Evolutionary conservation across 345 rosid species (phyloP), one percentile per base, ranked within the genome.

Genomic region (Theobroma cacao): DNA sequence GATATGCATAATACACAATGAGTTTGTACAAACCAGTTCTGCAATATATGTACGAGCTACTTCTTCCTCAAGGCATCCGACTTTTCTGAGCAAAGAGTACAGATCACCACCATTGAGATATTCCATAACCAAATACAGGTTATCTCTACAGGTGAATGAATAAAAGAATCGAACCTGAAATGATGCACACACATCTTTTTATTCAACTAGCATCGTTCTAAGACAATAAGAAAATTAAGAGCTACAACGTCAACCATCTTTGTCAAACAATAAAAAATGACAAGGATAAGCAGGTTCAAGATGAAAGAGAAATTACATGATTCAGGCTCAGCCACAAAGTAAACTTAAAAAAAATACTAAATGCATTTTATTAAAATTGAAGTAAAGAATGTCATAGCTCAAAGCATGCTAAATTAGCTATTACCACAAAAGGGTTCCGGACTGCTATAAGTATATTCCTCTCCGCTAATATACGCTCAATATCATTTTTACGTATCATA

Each of bases 121-220:
- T 84, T 93, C 97, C 97, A 93, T 93, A 59, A 93, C 97, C 89
- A 93, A 84, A 82, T 93, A 93, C 62, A 93, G 97, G 81, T 93
- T 91, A 82, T 93, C 97, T 80, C 95, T 86, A 84, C 95, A 90
- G 55, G 97, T 84, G 87, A 93, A 93, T 45, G 97, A 93, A 85
- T 91, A 93, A 72, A 87, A 93, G 78, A 93, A 93, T 11, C 92
- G 88, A 77, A 93, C 97, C 97, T 93, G 91, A 84, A 89, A 77
- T 66, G 34, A 76, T 31, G 82, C 80, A 72, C 30, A 74, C 41
- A 60, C 30, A 71, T 33, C 67, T 76, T 59, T 26, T 18, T n/a
- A 75, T 61, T 62, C 53, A 74, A 74, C 67, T n/a, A 38, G 31
- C 62, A 34, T 36, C 38, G 28, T 33, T 38, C 48, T 52, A 59